A percentile compares a stretch with the other conserved stretches of the same genome.
These are phyloP conservation scores for Tetradesmus obliquus DNA, from an alignment of 139 green algal species.

Conservation along the genomic window DNA sequence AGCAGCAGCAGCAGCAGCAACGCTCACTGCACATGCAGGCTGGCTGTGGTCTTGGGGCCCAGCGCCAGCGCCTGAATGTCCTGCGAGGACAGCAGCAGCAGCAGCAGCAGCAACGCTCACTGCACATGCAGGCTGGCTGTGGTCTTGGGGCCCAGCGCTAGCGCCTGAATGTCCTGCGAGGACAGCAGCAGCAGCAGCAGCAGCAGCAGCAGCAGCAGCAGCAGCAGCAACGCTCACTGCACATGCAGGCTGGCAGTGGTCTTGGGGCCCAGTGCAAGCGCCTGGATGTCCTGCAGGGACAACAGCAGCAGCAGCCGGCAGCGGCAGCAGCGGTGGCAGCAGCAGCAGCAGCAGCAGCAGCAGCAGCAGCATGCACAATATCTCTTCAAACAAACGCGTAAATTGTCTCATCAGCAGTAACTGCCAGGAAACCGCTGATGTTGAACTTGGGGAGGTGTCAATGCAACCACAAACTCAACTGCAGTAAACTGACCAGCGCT, in stretches of 20 bases:
- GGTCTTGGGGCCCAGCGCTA: slow-evolving; percentile 49
- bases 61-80: slow-evolving; percentile 46
- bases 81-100: not conserved
- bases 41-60: slow-evolving; percentile 47
- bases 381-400: no score
- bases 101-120: no score
- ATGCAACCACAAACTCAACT: no score
- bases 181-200: no score
- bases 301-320: not conserved
- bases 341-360: no score
- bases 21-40: not conserved
- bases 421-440: no score
- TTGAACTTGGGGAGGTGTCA: no score
- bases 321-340: no score
- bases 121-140: slow-evolving; percentile 41
- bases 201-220: no score
- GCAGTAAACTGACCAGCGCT: no score
- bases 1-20: not conserved
- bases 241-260: slow-evolving; percentile 45
- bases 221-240: no score
- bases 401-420: no score
- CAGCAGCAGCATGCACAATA: not conserved
- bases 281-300: slow-evolving; percentile 34
- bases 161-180: slow-evolving; percentile 36
- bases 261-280: slow-evolving; percentile 46